Conservation (phyloP, 1,139 yeast species). For the Diutina ranongensis region DNA sequence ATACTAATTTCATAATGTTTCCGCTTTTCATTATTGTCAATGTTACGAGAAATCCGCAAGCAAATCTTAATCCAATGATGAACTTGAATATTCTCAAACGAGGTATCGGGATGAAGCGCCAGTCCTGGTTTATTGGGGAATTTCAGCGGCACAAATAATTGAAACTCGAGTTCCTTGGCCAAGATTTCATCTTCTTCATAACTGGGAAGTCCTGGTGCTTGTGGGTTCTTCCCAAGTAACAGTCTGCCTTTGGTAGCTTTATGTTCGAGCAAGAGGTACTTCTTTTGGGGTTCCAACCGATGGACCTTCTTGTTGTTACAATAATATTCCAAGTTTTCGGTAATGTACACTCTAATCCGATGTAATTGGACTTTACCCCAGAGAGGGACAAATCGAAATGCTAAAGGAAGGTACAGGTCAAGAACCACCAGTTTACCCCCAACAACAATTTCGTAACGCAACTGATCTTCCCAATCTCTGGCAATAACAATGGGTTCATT, state of each 20-base stretch:
- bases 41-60: conserved; percentile 57
- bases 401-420: conserved; percentile 74
- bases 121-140: conserved; percentile 34
- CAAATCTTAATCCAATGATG: conserved; percentile 93
- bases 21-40: conserved; percentile 46
- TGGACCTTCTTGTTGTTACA: conserved; percentile 82
- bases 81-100: conserved; percentile 63
- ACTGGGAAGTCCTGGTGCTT: conserved; percentile 13
- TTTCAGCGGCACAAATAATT: conserved; percentile 63
- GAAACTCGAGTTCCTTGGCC: conserved; percentile 68
- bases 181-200: conserved; percentile 26
- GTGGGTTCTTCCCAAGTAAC: conserved; percentile 17
- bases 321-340: conserved; percentile 85
- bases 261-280: conserved; percentile 70
- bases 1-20: conserved; percentile 88
- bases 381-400: conserved; percentile 73
- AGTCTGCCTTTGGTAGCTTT: conserved; percentile 47
- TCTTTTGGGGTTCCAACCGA: conserved; percentile 79
- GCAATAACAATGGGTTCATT: conserved; percentile 88
- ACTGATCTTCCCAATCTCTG: conserved; percentile 88
- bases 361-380: conserved; percentile 78
- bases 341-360: conserved; percentile 69
- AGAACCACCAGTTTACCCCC: conserved; percentile 81
- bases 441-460: conserved; percentile 79
- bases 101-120: conserved; percentile 69